phyloP scores from a whole-genome alignment of 441 rosid genomes.

The Populus tomentosa region DNA sequence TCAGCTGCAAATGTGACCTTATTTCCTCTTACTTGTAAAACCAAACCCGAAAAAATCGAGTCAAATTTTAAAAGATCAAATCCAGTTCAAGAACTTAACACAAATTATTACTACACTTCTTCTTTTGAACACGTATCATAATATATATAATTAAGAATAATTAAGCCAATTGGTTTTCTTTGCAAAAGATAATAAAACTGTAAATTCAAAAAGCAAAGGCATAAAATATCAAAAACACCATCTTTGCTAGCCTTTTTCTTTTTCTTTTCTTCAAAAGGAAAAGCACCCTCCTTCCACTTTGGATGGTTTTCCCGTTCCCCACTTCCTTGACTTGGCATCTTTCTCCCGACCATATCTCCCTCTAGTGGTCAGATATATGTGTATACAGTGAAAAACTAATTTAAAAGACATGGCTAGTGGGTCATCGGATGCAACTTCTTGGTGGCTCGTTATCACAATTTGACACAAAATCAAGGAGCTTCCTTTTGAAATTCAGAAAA shows the following conservation, averaged over 20 bases:
- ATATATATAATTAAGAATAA: too few species aligned
- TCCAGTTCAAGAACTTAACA: too few species aligned
- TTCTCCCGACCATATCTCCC: neutral
- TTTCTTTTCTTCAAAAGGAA: slow-evolving; percentile 20
- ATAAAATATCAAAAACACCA: neutral
- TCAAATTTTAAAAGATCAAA: too few species aligned
- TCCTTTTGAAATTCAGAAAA: neutral
- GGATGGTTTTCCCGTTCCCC: slow-evolving; percentile 17
- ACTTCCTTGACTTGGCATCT: slow-evolving; percentile 21
- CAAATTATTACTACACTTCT: too few species aligned
- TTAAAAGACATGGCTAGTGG: neutral
- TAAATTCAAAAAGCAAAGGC: neutral
- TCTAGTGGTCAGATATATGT: neutral
- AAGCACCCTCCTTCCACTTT: slow-evolving; percentile 24
- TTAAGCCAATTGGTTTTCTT: too few species aligned
- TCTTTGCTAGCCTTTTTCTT: neutral
- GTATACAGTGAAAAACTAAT: neutral
- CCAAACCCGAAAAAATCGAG: too few species aligned
- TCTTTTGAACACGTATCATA: too few species aligned
- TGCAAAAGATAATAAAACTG: too few species aligned
- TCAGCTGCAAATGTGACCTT: too few species aligned
- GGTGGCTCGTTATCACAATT: neutral
- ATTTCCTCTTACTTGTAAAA: too few species aligned
- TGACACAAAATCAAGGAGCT: neutral
- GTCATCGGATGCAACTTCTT: neutral